Percentiles rank a stretch among this genome's conserved stretches.
Evolutionary conservation across 1,284 basidiomycete genomes (phyloP).

Genomic region (Moesziomyces sp.): DNA sequence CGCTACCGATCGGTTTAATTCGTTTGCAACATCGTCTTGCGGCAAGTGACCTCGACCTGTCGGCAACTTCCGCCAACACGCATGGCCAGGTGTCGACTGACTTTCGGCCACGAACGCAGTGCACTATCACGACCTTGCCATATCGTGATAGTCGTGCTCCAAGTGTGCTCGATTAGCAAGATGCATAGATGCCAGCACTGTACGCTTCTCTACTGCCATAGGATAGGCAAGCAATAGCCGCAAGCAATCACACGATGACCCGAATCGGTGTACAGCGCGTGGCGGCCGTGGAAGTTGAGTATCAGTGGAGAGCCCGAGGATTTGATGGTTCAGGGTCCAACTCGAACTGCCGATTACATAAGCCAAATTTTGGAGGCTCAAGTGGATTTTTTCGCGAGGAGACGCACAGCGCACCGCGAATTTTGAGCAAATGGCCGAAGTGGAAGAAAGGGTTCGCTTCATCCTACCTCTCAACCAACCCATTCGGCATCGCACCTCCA

Average conservation of each 20-base stretch:
- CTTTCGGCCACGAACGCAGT: background rate
- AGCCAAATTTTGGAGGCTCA: constrained; percentile 10
- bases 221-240: too few relatives aligned
- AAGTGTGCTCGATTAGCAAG: too few relatives aligned
- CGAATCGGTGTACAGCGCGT: too few relatives aligned
- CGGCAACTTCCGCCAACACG: background rate
- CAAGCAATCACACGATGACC: too few relatives aligned
- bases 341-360: constrained; percentile 13
- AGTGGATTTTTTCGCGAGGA: constrained; percentile 22
- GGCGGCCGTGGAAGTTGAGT: constrained; percentile 6
- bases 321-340: background rate
- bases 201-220: too few relatives aligned
- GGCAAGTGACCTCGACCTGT: too few relatives aligned
- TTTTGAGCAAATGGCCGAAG: constrained; percentile 5
- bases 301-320: background rate
- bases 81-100: constrained; percentile 14
- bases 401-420: constrained; percentile 7
- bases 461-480: background rate
- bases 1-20: too few relatives aligned
- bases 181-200: too few relatives aligned
- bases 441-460: constrained; percentile 16
- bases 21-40: too few relatives aligned
- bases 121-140: too few relatives aligned
- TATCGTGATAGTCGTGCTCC: too few relatives aligned
- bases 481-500: background rate